phyloP scores from a whole-genome alignment of 768 basidiomycete species.

The Lactarius hengduanensis region DNA sequence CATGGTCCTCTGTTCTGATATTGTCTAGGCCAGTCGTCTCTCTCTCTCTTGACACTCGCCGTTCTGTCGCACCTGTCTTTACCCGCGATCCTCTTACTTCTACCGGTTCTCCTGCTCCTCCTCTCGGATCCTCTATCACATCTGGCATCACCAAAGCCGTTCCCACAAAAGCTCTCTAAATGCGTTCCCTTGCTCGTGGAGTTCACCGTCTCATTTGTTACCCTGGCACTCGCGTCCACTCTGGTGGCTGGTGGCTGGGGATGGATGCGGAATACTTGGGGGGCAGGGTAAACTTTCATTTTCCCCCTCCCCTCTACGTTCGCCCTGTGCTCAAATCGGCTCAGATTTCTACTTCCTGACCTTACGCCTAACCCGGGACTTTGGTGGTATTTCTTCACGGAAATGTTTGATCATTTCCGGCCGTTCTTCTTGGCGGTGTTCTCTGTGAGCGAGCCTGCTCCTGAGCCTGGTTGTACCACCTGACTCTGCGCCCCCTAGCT shows the following conservation, averaged over 20 bases:
- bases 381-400: conserved; percentile 99
- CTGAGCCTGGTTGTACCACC: background rate
- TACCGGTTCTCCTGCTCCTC: conserved; percentile 66
- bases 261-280: conserved; percentile 84
- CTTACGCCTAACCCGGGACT: conserved; percentile 91
- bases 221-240: conserved; percentile 51
- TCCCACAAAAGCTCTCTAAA: conserved; percentile 27
- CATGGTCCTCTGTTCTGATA: background rate
- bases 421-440: conserved; percentile 95
- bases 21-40: conserved; percentile 53
- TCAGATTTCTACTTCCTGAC: conserved; percentile 79
- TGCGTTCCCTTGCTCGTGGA: conserved; percentile 44
- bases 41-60: conserved; percentile 65
- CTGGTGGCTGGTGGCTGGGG: conserved; percentile 57
- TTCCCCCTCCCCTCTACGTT: conserved; percentile 6
- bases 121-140: conserved; percentile 61
- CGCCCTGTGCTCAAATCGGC: conserved; percentile 9
- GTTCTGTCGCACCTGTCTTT: conserved; percentile 69
- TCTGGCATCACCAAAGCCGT: conserved; percentile 56
- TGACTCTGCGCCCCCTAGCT: conserved; percentile 44
- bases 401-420: conserved; percentile 98
- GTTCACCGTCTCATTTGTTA: conserved; percentile 49
- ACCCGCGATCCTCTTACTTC: conserved; percentile 66
- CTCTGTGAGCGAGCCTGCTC: conserved; percentile 54
- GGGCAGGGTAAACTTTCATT: conserved; percentile 61